Conservation (phyloP, 192 early-diverging fungal species). For the Coemansia sp. region DNA sequence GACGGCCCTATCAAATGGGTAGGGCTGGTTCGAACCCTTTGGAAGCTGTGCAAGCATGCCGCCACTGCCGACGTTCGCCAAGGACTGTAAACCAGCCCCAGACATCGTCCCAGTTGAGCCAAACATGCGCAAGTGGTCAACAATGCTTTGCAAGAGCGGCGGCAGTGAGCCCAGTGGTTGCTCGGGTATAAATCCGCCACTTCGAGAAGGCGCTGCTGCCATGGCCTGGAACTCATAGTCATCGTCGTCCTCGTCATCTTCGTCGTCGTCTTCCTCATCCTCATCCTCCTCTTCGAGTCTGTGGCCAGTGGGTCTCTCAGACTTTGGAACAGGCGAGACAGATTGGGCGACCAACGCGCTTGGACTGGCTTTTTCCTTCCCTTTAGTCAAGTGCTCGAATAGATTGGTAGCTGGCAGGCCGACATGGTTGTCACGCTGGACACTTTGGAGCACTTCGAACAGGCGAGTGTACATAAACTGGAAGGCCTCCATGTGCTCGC, state of each 20-base stretch:
- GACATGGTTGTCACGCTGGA: conserved; percentile 59
- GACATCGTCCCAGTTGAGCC: conserved; percentile 12
- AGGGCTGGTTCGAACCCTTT: conserved; percentile 15
- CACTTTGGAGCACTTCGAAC: conserved; percentile 66
- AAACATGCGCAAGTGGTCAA: conserved; percentile 37
- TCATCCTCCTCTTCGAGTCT: not conserved
- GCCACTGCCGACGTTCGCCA: not conserved
- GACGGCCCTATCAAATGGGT: conserved; percentile 44
- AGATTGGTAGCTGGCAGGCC: conserved; percentile 35
- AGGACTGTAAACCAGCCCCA: conserved; percentile 12
- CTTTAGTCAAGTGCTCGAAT: conserved; percentile 37
- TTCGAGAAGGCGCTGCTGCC: not conserved
- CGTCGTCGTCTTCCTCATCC: conserved; percentile 14
- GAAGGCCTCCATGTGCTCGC: conserved; percentile 51
- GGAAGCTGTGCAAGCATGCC: conserved; percentile 10
- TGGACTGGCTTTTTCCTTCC: conserved; percentile 16
- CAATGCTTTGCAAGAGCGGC: conserved; percentile 44
- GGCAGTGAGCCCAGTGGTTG: conserved; percentile 15
- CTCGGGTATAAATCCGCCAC: conserved; percentile 13
- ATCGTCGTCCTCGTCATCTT: conserved; percentile 22
- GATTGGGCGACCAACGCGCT: no score
- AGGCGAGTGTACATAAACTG: conserved; percentile 66
- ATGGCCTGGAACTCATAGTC: conserved; percentile 6
- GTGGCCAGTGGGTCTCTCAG: not conserved
- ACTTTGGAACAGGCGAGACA: not conserved